Percentiles rank a stretch among this genome's conserved stretches.
Conservation (phyloP, 345 rosid genomes). For the Populus nigra region DNA sequence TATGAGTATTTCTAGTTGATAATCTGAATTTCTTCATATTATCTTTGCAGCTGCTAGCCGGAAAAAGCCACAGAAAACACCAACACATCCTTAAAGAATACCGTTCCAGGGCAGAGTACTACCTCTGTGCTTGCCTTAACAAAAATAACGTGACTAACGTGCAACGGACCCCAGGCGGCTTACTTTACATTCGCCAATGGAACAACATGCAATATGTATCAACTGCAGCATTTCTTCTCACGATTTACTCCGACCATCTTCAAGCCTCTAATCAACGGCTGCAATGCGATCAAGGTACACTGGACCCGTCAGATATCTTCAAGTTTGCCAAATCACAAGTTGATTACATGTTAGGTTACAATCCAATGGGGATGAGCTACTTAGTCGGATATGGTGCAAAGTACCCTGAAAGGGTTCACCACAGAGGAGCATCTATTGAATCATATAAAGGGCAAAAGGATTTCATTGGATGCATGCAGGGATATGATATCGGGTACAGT, state of each 20-base stretch:
- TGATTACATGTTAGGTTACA: conserved; percentile 78
- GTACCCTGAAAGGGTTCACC: conserved; percentile 79
- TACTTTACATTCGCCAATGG: conserved; percentile 82
- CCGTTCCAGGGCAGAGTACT: conserved; percentile 70
- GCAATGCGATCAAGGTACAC: conserved; percentile 39
- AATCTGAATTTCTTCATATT: background rate
- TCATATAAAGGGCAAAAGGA: conserved; percentile 66
- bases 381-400: conserved; percentile 71
- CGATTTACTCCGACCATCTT: conserved; percentile 68
- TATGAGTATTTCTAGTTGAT: background rate
- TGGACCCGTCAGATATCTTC: conserved; percentile 47
- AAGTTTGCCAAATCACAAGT: conserved; percentile 67
- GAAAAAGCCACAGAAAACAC: conserved; percentile 48
- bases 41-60: conserved; percentile 45
- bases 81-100: conserved; percentile 43
- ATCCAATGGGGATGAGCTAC: conserved; percentile 84
- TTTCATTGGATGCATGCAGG: conserved; percentile 95
- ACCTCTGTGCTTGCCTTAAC: conserved; percentile 78
- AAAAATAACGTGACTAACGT: conserved; percentile 57
- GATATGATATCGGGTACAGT: conserved; percentile 55
- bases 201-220: conserved; percentile 96
- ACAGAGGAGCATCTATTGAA: conserved; percentile 80
- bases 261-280: conserved; percentile 37
- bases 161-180: conserved; percentile 66
- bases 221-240: conserved; percentile 72